phyloP scores from a whole-genome alignment of 2,329 filamentous ascomycete genomes.

The Cordyceps farinosa region DNA sequence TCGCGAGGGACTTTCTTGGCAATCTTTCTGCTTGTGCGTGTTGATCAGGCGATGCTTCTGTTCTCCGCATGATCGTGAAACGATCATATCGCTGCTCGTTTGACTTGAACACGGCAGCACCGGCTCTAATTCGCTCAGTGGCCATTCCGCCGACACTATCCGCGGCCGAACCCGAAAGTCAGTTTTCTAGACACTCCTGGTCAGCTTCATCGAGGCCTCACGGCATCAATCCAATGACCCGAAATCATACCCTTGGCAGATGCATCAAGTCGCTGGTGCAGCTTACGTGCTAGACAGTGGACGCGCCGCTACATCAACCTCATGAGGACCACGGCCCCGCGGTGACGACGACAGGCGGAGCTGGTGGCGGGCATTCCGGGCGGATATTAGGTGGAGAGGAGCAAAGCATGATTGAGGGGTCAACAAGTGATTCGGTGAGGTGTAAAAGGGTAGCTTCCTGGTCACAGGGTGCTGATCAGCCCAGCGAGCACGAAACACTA shows the following conservation, averaged over 20 bases:
- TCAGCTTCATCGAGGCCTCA: not conserved
- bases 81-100: too few relatives aligned
- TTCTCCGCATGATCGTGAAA: too few relatives aligned
- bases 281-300: too few relatives aligned
- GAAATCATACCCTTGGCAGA: not conserved
- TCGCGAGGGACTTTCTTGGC: not conserved
- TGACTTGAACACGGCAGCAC: too few relatives aligned
- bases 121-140: not conserved
- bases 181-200: too few relatives aligned
- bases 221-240: not conserved
- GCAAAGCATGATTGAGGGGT: not conserved
- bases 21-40: not conserved
- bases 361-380: not conserved
- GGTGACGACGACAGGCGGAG: conserved; percentile 6
- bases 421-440: not conserved
- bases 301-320: not conserved
- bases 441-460: too few relatives aligned
- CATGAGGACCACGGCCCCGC: not conserved
- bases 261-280: not conserved
- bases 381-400: not conserved
- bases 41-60: too few relatives aligned
- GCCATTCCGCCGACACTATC: not conserved
- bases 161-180: not conserved
- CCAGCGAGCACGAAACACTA: not conserved
- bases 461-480: not conserved